phyloP scores from a whole-genome alignment of 108 stramenopile species.

The Skeletonema marinoi region DNA sequence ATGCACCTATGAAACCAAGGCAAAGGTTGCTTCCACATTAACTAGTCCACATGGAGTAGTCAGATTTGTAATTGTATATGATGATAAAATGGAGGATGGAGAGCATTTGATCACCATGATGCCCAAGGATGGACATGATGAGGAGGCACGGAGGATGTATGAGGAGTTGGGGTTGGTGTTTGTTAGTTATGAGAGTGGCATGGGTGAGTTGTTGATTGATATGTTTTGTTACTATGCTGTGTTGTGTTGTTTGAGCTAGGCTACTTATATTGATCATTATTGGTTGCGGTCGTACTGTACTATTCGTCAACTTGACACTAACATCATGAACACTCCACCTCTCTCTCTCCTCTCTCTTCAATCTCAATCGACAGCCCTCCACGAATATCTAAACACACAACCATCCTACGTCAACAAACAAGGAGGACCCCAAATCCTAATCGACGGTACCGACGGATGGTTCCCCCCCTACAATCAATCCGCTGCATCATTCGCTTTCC shows the following conservation, averaged over 20 bases:
- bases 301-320: background rate
- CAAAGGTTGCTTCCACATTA: conserved; percentile 17
- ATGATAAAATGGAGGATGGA: conserved; percentile 22
- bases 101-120: conserved; percentile 35
- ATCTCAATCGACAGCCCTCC: conserved; percentile 12
- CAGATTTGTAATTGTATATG: conserved; percentile 44
- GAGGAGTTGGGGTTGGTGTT: conserved; percentile 40
- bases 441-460: conserved; percentile 34
- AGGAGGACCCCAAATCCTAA: conserved; percentile 38
- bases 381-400: conserved; percentile 22
- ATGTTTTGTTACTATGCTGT: background rate
- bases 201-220: conserved; percentile 10
- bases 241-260: background rate
- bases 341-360: background rate
- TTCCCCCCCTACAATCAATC: conserved; percentile 9
- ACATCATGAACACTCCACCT: background rate
- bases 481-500: conserved; percentile 28
- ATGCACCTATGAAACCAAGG: conserved; percentile 55
- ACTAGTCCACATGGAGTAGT: conserved; percentile 38
- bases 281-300: background rate
- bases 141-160: conserved; percentile 5
- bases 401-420: background rate
- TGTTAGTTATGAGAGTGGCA: conserved; percentile 35
- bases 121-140: conserved; percentile 11
- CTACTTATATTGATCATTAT: too few species aligned